phyloP scores from a whole-genome alignment of 495 filamentous ascomycete species.

The Neurospora terricola region DNA sequence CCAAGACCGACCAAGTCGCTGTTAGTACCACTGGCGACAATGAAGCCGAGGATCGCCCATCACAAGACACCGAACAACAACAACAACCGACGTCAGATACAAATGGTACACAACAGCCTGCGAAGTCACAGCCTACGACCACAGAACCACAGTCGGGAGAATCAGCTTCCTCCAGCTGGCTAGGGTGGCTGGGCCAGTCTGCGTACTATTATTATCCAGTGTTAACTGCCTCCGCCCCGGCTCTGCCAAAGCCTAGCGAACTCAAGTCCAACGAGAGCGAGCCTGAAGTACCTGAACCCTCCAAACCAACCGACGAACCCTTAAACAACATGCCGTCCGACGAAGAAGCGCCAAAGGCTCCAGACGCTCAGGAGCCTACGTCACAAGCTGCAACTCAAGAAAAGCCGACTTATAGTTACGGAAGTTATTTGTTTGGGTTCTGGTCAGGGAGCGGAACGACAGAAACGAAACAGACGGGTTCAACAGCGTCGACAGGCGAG shows the following conservation, averaged over 20 bases:
- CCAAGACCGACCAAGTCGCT: constrained; percentile 2
- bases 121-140: constrained; percentile 4
- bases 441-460: constrained; percentile 23
- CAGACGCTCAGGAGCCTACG: constrained; percentile 16
- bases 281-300: constrained; percentile 2
- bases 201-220: constrained; percentile 4
- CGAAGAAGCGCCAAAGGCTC: constrained; percentile 9
- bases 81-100: neutral
- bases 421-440: constrained; percentile 43
- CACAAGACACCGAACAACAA: constrained; percentile 1
- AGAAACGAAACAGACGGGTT: neutral
- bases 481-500: constrained; percentile 1
- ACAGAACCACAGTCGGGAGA: constrained; percentile 21
- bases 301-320: constrained; percentile 6
- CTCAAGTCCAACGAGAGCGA: constrained; percentile 16
- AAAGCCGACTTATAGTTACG: constrained; percentile 6
- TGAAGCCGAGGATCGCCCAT: neutral
- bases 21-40: neutral
- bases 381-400: constrained; percentile 6
- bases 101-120: constrained; percentile 5
- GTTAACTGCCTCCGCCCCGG: constrained; percentile 7
- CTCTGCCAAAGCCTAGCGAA: constrained; percentile 8
- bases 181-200: constrained; percentile 46
- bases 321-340: constrained; percentile 5
- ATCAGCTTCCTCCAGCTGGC: constrained; percentile 39